Conservation (phyloP, 345 rosid species). For the Camelina sativa region DNA sequence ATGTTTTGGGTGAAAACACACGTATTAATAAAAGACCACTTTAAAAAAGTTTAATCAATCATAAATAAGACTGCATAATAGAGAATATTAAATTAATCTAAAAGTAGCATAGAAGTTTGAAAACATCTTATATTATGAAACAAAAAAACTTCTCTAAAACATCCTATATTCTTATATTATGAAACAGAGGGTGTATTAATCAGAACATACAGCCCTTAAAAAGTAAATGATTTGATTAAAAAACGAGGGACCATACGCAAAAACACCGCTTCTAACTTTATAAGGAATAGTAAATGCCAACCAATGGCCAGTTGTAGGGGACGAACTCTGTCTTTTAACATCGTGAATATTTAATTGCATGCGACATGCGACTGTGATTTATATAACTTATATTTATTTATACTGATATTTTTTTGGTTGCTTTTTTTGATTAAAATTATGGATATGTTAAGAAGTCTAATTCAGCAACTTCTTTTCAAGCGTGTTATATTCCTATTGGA, state of each 20-base stretch:
- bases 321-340: constrained; percentile 12
- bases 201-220: background rate
- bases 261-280: constrained; percentile 24
- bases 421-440: background rate
- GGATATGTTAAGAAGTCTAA: constrained; percentile 25
- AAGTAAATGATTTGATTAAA: background rate
- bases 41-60: no score
- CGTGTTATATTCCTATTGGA: background rate
- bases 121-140: no score
- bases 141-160: no score
- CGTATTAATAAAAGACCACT: no score
- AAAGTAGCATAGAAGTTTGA: no score
- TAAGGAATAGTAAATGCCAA: constrained; percentile 35
- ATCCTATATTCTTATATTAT: no score
- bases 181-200: no score
- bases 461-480: constrained; percentile 17
- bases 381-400: background rate
- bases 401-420: background rate
- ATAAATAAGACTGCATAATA: no score
- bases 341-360: constrained; percentile 39
- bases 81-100: no score
- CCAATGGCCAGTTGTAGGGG: constrained; percentile 42
- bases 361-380: constrained; percentile 28
- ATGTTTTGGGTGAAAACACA: no score
- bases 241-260: constrained; percentile 38